Percentiles rank a stretch among this genome's conserved stretches.
Conservation (phyloP, 306 rosid species). For the Cicer arietinum region DNA sequence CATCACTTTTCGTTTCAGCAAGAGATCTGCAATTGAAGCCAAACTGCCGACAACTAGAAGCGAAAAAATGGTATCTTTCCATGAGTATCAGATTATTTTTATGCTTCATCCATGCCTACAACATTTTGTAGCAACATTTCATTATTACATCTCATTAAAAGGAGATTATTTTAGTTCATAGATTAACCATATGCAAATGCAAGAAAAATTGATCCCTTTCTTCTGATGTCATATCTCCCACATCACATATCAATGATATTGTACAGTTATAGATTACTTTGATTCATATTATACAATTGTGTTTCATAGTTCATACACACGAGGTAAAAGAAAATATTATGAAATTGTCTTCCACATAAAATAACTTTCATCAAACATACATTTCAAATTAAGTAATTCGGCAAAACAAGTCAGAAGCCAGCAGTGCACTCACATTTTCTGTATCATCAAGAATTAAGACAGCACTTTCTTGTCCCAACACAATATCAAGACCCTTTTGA, state of each 20-base stretch:
- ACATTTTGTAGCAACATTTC: constrained; percentile 33
- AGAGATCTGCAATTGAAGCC: constrained; percentile 79
- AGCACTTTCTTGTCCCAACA: constrained; percentile 88
- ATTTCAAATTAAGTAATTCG: constrained; percentile 17
- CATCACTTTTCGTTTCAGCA: constrained; percentile 75
- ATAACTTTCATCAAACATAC: constrained; percentile 27
- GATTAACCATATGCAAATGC: constrained; percentile 29
- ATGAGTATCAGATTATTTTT: constrained; percentile 77
- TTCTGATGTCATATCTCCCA: constrained; percentile 2
- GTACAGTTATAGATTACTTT: background rate
- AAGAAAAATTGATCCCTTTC: constrained; percentile 10
- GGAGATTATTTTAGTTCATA: background rate
- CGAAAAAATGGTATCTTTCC: constrained; percentile 93
- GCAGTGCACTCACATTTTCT: constrained; percentile 69
- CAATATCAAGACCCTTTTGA: constrained; percentile 91
- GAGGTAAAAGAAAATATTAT: constrained; percentile 16
- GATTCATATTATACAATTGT: constrained; percentile 11
- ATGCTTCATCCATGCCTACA: constrained; percentile 91
- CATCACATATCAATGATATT: background rate
- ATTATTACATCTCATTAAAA: constrained; percentile 24
- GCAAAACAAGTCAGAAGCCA: constrained; percentile 15
- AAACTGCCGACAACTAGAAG: constrained; percentile 85
- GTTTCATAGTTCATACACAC: background rate
- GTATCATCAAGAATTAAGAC: constrained; percentile 93
- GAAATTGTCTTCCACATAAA: constrained; percentile 4